Evolutionary conservation across 768 basidiomycete genomes (phyloP), one percentile per base, ranked within the genome.

Genomic region (Psilocybe sp.): DNA sequence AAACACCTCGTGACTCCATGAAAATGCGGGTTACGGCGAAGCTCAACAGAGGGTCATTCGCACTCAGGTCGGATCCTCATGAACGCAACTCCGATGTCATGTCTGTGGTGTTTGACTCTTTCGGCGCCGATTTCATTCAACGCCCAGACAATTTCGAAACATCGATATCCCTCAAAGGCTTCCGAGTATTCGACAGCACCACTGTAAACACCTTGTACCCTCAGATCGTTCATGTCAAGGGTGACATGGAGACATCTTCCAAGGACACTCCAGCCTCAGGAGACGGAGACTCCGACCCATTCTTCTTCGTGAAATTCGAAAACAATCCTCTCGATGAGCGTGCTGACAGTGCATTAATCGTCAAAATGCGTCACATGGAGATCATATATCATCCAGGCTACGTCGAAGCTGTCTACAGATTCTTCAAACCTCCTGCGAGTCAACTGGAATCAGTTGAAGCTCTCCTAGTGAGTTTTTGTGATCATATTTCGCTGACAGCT

Each of bases 381-480:
- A 87, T 99, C 55, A 89, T 99, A 37, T 99, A 99, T 63, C 93
- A 98, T 63, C 82, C 76, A 61, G 92, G 91, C 19, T 98, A 96
- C 64, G 78, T 98, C 23, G 97, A 98, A 71, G 90, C 89, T 2
- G 81, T 98, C 16, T 87, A 87, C 60, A 80, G 77, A 54, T 99
- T 98, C 71, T 87, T 99, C 71, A 90, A 86, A 62, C 96, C 94
- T 2, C 96, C 97, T 2, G 85, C 85, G 38, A 96, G 89, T 65
- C 95, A 98, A 63, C 68, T 99, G 48, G 94, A 98, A 67, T 96
- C 94, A 1, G 92, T 99, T 44, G 89, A 90, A 65, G 97, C 95
- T 0, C 75, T 99, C 44, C 71, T 98, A 58, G 92, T 92, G 57
- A 42, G 85, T 69, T 7, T 40, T 40, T 31, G 20, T 15, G 7